phyloP scores from a whole-genome alignment of 805 yeast genomes.

The Yueomyces sinensis region DNA sequence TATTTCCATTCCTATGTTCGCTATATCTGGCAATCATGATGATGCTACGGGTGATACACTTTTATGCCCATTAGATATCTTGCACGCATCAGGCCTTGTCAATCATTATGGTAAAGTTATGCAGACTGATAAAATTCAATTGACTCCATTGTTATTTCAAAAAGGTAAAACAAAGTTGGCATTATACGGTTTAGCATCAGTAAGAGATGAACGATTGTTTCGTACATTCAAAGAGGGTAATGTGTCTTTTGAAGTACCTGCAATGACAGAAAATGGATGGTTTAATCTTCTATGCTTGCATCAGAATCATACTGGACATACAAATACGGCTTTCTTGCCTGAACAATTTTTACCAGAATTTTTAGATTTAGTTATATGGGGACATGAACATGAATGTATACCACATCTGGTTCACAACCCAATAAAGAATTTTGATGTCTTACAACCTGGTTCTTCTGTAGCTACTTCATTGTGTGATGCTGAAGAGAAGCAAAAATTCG shows the following conservation, averaged over 20 bases:
- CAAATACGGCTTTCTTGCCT: constrained; percentile 72
- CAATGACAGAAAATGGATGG: constrained; percentile 47
- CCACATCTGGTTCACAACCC: constrained; percentile 50
- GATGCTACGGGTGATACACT: constrained; percentile 84
- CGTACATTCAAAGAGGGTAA: constrained; percentile 70
- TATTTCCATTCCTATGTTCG: constrained; percentile 80
- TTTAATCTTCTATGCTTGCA: constrained; percentile 79
- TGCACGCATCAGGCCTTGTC: constrained; percentile 67
- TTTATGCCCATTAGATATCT: constrained; percentile 73
- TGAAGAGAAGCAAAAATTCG: constrained; percentile 65
- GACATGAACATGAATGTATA: constrained; percentile 93
- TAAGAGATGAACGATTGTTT: constrained; percentile 78
- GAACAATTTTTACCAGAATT: constrained; percentile 74
- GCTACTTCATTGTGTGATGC: constrained; percentile 85
- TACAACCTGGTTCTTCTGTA: constrained; percentile 90
- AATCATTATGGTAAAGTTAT: constrained; percentile 82
- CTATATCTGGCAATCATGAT: constrained; percentile 92
- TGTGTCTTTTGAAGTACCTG: constrained; percentile 68
- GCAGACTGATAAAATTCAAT: constrained; percentile 59
- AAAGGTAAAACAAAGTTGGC: constrained; percentile 79
- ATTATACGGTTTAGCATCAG: constrained; percentile 76
- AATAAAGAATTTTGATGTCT: constrained; percentile 51
- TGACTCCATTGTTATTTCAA: constrained; percentile 66
- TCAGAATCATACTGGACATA: constrained; percentile 78
- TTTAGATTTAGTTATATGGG: constrained; percentile 83